These are phyloP conservation scores for Amylocarpus encephaloides DNA, from an alignment of 2,329 filamentous ascomycete genomes.

Conservation along the genomic window DNA sequence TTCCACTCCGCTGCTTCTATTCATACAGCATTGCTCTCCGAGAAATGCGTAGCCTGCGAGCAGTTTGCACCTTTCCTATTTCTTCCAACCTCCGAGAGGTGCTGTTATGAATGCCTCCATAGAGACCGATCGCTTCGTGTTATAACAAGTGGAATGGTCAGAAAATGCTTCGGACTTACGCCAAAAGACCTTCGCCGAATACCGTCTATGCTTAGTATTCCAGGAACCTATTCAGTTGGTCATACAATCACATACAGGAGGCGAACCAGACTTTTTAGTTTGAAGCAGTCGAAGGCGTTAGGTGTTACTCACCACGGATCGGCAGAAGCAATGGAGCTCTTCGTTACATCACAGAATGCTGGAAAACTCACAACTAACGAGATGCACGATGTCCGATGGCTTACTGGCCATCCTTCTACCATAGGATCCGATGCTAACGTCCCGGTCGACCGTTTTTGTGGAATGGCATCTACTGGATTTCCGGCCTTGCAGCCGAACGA, in stretches of 20 bases:
- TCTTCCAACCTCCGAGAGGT: conserved; percentile 2
- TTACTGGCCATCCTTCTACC: background rate
- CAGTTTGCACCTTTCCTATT: conserved; percentile 4
- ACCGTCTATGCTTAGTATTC: conserved; percentile 4
- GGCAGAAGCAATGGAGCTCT: background rate
- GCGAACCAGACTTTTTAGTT: conserved; percentile 2
- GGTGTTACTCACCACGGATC: conserved; percentile 1
- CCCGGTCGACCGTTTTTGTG: background rate
- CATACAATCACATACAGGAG: background rate
- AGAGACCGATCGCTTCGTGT: conserved; percentile 2
- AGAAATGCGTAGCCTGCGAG: conserved; percentile 3
- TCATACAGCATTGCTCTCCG: conserved; percentile 1
- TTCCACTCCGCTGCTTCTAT: conserved; percentile 2
- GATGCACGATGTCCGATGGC: background rate
- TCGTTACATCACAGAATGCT: conserved; percentile 1
- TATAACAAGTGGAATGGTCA: conserved; percentile 1
- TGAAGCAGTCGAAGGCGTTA: conserved; percentile 2
- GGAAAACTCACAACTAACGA: background rate
- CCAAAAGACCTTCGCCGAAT: background rate
- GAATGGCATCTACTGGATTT: conserved; percentile 1
- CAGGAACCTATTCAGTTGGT: conserved; percentile 1
- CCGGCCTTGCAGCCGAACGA: background rate
- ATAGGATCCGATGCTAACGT: conserved; percentile 1
- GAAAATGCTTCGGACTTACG: conserved; percentile 2
- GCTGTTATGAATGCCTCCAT: conserved; percentile 3